Conservation (phyloP, 768 basidiomycete genomes). For the Xerocomellus intermedius region DNA sequence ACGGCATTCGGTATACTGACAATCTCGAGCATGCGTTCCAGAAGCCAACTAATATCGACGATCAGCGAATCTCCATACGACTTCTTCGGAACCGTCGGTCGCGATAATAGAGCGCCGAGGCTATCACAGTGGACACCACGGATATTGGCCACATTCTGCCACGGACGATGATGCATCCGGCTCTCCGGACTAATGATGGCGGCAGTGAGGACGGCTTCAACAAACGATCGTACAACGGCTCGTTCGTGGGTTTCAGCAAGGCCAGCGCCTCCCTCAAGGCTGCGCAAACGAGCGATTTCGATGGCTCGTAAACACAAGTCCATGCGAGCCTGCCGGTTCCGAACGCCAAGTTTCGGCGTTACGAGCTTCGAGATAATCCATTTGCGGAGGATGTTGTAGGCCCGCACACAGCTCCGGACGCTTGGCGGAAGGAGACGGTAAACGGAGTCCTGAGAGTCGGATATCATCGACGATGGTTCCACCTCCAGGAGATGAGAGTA, state of each 20-base stretch:
- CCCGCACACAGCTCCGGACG: conserved; percentile 73
- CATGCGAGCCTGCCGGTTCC: conserved; percentile 66
- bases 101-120: conserved; percentile 52
- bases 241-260: conserved; percentile 46
- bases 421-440: conserved; percentile 76
- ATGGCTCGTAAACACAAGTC: conserved; percentile 69
- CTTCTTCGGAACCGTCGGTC: conserved; percentile 45
- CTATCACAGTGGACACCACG: conserved; percentile 66
- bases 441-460: conserved; percentile 67
- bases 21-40: conserved; percentile 80
- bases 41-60: conserved; percentile 78
- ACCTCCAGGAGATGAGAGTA: conserved; percentile 72
- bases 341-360: conserved; percentile 60
- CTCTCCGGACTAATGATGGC: conserved; percentile 78
- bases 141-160: conserved; percentile 66
- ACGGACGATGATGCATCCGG: conserved; percentile 72
- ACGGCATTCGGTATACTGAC: conserved; percentile 72
- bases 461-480: conserved; percentile 68
- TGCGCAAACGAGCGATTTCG: conserved; percentile 69
- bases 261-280: conserved; percentile 39
- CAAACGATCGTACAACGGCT: conserved; percentile 74
- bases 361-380: conserved; percentile 75
- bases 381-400: conserved; percentile 72
- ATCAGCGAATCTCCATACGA: conserved; percentile 53
- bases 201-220: conserved; percentile 73